Conservation (phyloP, 495 filamentous ascomycete genomes). For the Darksidea phi region DNA sequence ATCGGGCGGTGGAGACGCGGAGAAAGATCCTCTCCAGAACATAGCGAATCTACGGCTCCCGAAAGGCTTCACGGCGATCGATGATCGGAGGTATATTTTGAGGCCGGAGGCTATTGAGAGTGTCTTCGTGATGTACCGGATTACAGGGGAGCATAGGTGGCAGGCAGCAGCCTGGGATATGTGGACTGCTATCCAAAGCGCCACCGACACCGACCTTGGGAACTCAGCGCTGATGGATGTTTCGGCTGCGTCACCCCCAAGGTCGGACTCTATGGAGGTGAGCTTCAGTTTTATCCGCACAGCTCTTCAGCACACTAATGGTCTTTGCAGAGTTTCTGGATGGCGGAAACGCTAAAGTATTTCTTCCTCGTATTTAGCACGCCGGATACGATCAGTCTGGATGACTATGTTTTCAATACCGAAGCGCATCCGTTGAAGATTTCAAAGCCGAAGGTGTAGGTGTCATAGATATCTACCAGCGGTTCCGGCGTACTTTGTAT, state of each 20-base stretch:
- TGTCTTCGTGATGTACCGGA: conserved; percentile 72
- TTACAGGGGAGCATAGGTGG: conserved; percentile 66
- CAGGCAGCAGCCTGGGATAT: conserved; percentile 75
- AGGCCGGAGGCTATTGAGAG: conserved; percentile 54
- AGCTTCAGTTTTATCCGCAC: neutral
- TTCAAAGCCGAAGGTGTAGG: conserved; percentile 22
- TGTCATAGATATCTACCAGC: too few relatives aligned
- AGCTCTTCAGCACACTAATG: neutral
- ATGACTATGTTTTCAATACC: conserved; percentile 43
- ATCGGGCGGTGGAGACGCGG: conserved; percentile 35
- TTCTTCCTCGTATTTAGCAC: conserved; percentile 43
- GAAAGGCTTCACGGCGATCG: conserved; percentile 58
- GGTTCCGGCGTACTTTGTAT: neutral
- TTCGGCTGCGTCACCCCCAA: conserved; percentile 35
- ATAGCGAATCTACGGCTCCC: conserved; percentile 53
- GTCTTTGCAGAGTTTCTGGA: conserved; percentile 54
- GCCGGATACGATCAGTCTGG: conserved; percentile 38
- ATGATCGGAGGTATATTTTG: conserved; percentile 65
- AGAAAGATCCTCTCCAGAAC: conserved; percentile 45
- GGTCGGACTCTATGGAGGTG: conserved; percentile 37
- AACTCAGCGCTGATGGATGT: conserved; percentile 66
- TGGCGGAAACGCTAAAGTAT: conserved; percentile 69
- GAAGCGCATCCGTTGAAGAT: conserved; percentile 41
- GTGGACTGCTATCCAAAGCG: conserved; percentile 64
- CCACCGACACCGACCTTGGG: conserved; percentile 59